These are phyloP conservation scores for Botrytis galanthina DNA, from an alignment of 2,329 filamentous ascomycete species.

Conservation along the genomic window DNA sequence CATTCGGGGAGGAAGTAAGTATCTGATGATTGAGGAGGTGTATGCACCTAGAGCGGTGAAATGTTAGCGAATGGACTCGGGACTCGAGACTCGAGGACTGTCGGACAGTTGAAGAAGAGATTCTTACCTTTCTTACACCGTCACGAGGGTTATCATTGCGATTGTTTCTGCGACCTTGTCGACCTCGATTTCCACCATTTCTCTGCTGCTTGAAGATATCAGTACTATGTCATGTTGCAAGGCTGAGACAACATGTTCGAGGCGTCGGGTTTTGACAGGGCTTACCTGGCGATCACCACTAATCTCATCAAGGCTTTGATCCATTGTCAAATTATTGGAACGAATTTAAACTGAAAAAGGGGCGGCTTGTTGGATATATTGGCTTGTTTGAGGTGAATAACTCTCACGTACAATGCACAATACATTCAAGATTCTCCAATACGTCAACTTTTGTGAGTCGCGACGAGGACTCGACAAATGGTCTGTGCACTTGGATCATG, in stretches of 20 bases:
- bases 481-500: not conserved
- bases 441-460: constrained; percentile 10
- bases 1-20: constrained; percentile 36
- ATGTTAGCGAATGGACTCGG: constrained; percentile 21
- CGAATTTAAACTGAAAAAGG: not conserved
- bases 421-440: not conserved
- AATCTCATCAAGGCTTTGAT: constrained; percentile 63
- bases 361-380: not conserved
- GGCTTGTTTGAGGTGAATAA: not conserved
- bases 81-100: not conserved
- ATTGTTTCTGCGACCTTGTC: constrained; percentile 37
- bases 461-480: not conserved
- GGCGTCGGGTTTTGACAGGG: constrained; percentile 16
- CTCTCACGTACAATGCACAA: not conserved
- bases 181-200: constrained; percentile 35
- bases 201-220: constrained; percentile 28
- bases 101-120: not conserved
- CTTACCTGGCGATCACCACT: constrained; percentile 59
- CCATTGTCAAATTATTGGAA: constrained; percentile 45
- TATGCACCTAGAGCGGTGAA: constrained; percentile 36
- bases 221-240: constrained; percentile 26
- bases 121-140: constrained; percentile 81
- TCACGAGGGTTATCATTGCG: constrained; percentile 64
- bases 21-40: constrained; percentile 40
- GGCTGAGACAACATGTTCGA: constrained; percentile 29